These are phyloP conservation scores for Claviceps monticola DNA, from an alignment of 2,329 filamentous ascomycete genomes.

Conservation along the genomic window DNA sequence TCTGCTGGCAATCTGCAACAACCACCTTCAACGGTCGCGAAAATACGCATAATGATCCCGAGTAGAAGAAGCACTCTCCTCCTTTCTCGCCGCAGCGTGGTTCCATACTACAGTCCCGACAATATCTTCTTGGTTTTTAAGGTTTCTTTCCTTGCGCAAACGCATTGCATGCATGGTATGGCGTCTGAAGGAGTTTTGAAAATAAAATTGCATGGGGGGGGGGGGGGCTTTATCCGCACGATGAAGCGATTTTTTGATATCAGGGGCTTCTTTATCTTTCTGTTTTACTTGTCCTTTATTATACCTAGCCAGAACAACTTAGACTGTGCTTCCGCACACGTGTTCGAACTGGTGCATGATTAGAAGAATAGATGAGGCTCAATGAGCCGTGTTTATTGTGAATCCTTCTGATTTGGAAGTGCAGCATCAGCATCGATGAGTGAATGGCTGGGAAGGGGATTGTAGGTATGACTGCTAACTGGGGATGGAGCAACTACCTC, in stretches of 20 bases:
- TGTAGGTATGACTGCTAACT: too few relatives aligned
- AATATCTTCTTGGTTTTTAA: background rate
- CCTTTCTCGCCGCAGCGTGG: background rate
- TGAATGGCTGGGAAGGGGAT: too few relatives aligned
- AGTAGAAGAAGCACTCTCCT: background rate
- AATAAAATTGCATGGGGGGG: background rate
- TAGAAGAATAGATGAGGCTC: constrained; percentile 3
- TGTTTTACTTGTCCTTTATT: background rate
- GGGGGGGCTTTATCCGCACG: background rate
- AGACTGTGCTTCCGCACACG: background rate
- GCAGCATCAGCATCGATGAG: background rate
- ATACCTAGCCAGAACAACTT: constrained; percentile 1
- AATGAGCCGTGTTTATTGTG: background rate
- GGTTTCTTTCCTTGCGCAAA: background rate
- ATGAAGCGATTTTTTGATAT: background rate
- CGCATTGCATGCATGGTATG: constrained; percentile 3
- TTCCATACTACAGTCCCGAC: background rate
- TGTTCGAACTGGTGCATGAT: constrained; percentile 1
- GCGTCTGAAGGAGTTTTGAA: background rate
- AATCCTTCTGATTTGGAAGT: background rate
- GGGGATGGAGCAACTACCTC: too few relatives aligned
- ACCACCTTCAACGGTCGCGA: background rate
- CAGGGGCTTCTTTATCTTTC: background rate
- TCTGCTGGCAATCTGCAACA: background rate
- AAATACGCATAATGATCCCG: background rate